Percentiles rank a stretch among this genome's conserved stretches.
Evolutionary conservation across 176 grass and related monocot genomes (phyloP).

Genomic region (Canna indica): DNA sequence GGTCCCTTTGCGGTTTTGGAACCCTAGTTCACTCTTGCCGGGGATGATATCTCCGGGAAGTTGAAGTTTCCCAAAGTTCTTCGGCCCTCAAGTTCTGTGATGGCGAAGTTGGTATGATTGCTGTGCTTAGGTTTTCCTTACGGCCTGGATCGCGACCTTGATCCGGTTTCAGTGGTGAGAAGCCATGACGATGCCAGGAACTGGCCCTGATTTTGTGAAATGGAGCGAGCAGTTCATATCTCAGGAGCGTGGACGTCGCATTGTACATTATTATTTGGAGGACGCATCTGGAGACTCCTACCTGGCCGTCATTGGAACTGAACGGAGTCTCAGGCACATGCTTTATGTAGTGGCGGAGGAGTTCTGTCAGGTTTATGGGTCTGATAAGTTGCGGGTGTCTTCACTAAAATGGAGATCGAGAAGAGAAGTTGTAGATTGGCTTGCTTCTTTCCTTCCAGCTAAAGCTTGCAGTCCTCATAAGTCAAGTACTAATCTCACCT

Average conservation of each 20-base stretch:
- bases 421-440: conserved; percentile 94
- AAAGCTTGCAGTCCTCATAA: conserved; percentile 43
- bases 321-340: conserved; percentile 96
- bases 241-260: conserved; percentile 76
- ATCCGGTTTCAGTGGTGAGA: not conserved
- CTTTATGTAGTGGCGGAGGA: conserved; percentile 79
- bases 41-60: not conserved
- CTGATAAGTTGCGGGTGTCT: conserved; percentile 26
- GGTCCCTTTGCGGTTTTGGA: conserved; percentile 9
- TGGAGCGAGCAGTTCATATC: conserved; percentile 97
- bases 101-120: not conserved
- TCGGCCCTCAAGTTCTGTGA: not conserved
- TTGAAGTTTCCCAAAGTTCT: not conserved
- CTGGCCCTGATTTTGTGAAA: conserved; percentile 59
- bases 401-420: conserved; percentile 83
- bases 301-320: conserved; percentile 75
- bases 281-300: conserved; percentile 58
- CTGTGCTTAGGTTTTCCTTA: conserved; percentile 11
- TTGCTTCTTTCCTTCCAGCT: conserved; percentile 51
- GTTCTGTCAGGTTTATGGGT: conserved; percentile 33
- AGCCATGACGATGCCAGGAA: conserved; percentile 38
- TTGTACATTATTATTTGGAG: conserved; percentile 94
- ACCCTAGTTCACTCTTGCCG: not conserved
- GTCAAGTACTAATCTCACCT: not conserved
- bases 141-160: conserved; percentile 23